These are phyloP conservation scores for Zygosaccharomyces bisporus DNA, from an alignment of 805 yeast genomes.

Conservation along the genomic window DNA sequence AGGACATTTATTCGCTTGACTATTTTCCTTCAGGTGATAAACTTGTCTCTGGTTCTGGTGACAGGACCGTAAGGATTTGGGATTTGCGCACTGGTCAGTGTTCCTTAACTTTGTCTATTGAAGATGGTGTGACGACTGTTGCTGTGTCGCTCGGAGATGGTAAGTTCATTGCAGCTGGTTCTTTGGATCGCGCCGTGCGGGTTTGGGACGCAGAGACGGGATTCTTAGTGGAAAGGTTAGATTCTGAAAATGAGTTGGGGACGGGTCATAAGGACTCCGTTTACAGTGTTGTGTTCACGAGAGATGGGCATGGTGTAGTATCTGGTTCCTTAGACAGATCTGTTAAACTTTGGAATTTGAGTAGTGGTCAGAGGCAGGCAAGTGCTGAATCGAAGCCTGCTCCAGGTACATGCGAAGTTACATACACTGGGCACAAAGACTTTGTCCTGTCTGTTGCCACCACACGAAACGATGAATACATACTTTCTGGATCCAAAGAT, in stretches of 20 bases:
- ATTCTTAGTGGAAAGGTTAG: slow-evolving; percentile 84
- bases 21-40: slow-evolving; percentile 92
- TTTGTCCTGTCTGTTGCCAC: slow-evolving; percentile 92
- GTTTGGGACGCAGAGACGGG: slow-evolving; percentile 97
- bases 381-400: slow-evolving; percentile 39
- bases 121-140: slow-evolving; percentile 97
- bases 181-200: slow-evolving; percentile 89
- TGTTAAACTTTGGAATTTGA: slow-evolving; percentile 91
- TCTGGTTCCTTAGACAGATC: slow-evolving; percentile 95
- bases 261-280: slow-evolving; percentile 97
- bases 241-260: slow-evolving; percentile 79
- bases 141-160: slow-evolving; percentile 92
- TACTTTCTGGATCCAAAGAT: slow-evolving; percentile 92
- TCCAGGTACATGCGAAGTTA: slow-evolving; percentile 72
- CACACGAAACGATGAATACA: slow-evolving; percentile 88
- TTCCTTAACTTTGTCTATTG: slow-evolving; percentile 81
- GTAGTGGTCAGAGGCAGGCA: slow-evolving; percentile 43
- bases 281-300: slow-evolving; percentile 89
- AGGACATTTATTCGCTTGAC: slow-evolving; percentile 93
- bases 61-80: slow-evolving; percentile 95
- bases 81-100: slow-evolving; percentile 86
- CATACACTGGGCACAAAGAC: slow-evolving; percentile 94
- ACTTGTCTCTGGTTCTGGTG: slow-evolving; percentile 94
- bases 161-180: slow-evolving; percentile 90
- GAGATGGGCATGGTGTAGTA: slow-evolving; percentile 86